A percentile compares a stretch with the other conserved stretches of the same genome.
These are phyloP conservation scores for Gossypium rotundifolium DNA, from an alignment of 345 rosid genomes.

Conservation along the genomic window DNA sequence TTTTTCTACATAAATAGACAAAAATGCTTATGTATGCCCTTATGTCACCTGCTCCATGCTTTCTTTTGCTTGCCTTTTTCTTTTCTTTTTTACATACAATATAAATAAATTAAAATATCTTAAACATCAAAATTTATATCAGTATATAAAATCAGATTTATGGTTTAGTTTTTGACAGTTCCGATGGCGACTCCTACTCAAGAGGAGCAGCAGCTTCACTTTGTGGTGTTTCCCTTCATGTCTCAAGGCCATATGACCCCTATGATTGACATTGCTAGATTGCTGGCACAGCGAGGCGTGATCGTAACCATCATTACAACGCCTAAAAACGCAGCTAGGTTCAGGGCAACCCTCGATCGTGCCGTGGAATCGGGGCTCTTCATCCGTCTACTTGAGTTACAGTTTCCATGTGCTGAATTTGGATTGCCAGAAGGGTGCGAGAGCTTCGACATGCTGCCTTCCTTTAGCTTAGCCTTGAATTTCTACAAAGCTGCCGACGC, in stretches of 20 bases:
- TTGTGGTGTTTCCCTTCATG: slow-evolving; percentile 50
- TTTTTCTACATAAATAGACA: neutral
- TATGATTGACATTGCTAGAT: slow-evolving; percentile 40
- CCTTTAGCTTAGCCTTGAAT: slow-evolving; percentile 1
- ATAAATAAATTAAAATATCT: neutral
- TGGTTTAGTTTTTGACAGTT: neutral
- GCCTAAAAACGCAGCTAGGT: slow-evolving; percentile 24
- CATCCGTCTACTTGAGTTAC: slow-evolving; percentile 19
- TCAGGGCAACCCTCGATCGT: slow-evolving; percentile 12
- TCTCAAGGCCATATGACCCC: slow-evolving; percentile 60
- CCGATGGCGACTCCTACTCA: neutral
- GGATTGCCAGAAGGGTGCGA: slow-evolving; percentile 38
- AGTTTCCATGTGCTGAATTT: slow-evolving; percentile 19
- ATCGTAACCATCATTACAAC: slow-evolving; percentile 42
- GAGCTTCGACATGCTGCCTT: slow-evolving; percentile 27
- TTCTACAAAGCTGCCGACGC: slow-evolving; percentile 21
- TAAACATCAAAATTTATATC: neutral
- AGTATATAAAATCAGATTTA: neutral
- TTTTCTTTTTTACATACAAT: neutral
- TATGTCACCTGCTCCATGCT: neutral
- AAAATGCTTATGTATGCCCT: neutral
- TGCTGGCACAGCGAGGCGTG: slow-evolving; percentile 37
- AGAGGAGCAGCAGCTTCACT: slow-evolving; percentile 22
- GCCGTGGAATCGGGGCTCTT: slow-evolving; percentile 19
- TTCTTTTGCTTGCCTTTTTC: neutral